These are phyloP conservation scores for Elsinoe batatas DNA, from an alignment of 2,329 filamentous ascomycete genomes.

Conservation along the genomic window DNA sequence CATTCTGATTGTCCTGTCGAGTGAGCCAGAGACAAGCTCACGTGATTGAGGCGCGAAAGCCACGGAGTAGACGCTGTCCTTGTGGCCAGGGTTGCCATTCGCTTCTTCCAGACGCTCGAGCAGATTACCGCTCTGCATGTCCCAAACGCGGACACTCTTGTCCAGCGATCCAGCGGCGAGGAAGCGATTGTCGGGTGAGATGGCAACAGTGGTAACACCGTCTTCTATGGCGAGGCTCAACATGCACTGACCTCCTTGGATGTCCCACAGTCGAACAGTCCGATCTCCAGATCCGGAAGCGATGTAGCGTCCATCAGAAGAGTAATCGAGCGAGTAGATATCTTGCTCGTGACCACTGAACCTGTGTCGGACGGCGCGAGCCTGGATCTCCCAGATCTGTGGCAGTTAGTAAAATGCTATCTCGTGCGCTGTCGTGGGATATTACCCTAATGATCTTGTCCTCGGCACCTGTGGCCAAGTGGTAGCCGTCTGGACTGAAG, in stretches of 20 bases:
- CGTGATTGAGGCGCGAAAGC: constrained; percentile 91
- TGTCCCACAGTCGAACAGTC: constrained; percentile 93
- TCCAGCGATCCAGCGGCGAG: constrained; percentile 92
- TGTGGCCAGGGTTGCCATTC: constrained; percentile 75
- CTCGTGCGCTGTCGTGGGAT: constrained; percentile 16
- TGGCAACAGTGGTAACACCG: constrained; percentile 93
- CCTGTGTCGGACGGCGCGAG: constrained; percentile 74
- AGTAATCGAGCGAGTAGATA: constrained; percentile 94
- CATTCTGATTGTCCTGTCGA: constrained; percentile 99
- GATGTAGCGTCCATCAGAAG: constrained; percentile 84
- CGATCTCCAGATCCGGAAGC: constrained; percentile 91
- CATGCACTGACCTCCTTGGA: constrained; percentile 71
- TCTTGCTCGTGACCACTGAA: constrained; percentile 98
- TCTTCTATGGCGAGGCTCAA: constrained; percentile 88
- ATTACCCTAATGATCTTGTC: constrained; percentile 92
- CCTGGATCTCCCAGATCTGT: constrained; percentile 88
- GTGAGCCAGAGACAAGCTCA: constrained; percentile 83
- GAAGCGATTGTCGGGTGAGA: constrained; percentile 87
- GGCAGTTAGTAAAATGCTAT: constrained; percentile 7
- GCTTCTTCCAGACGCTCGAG: constrained; percentile 70
- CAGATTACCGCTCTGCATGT: constrained; percentile 73
- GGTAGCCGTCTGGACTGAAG: constrained; percentile 93
- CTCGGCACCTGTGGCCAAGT: constrained; percentile 89
- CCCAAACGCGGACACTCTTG: constrained; percentile 97
- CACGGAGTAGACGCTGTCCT: constrained; percentile 93